These are phyloP conservation scores for Obelidium mucronatum DNA, from an alignment of 192 early-diverging fungal species.

Conservation along the genomic window DNA sequence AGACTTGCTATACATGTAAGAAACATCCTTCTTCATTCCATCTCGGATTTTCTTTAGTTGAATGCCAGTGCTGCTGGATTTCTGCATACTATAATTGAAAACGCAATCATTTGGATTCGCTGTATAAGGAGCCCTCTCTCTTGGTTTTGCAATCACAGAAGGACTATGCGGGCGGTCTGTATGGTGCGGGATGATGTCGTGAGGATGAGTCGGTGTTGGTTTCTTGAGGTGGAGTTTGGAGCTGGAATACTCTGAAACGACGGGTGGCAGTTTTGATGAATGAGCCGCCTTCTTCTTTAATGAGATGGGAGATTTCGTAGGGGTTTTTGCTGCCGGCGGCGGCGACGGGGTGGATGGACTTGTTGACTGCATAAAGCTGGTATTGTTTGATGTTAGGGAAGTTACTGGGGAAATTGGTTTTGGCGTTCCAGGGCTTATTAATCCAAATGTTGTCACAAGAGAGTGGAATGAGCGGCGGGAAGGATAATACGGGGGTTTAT, in stretches of 20 bases:
- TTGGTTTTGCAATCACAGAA: not conserved
- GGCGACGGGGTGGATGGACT: too few species aligned
- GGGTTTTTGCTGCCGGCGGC: not conserved
- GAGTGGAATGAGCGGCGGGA: slow-evolving; percentile 2
- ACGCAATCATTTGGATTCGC: not conserved
- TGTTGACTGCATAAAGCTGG: too few species aligned
- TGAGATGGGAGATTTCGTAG: not conserved
- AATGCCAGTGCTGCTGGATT: not conserved
- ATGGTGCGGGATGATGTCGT: not conserved
- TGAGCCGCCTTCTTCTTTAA: not conserved
- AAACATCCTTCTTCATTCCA: slow-evolving; percentile 20
- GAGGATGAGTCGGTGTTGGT: not conserved
- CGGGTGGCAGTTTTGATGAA: not conserved
- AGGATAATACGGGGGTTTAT: not conserved
- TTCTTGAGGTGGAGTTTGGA: not conserved
- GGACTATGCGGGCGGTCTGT: not conserved
- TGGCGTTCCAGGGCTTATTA: not conserved
- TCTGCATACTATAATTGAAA: slow-evolving; percentile 30
- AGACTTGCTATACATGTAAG: not conserved
- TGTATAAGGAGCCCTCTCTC: not conserved
- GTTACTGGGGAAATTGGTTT: too few species aligned
- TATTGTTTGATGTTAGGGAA: too few species aligned
- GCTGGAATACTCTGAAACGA: too few species aligned
- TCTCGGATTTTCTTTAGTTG: not conserved
- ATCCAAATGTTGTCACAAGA: slow-evolving; percentile 2